Conservation (phyloP, 148 eudicot species). For the Chenopodium formosanum region DNA sequence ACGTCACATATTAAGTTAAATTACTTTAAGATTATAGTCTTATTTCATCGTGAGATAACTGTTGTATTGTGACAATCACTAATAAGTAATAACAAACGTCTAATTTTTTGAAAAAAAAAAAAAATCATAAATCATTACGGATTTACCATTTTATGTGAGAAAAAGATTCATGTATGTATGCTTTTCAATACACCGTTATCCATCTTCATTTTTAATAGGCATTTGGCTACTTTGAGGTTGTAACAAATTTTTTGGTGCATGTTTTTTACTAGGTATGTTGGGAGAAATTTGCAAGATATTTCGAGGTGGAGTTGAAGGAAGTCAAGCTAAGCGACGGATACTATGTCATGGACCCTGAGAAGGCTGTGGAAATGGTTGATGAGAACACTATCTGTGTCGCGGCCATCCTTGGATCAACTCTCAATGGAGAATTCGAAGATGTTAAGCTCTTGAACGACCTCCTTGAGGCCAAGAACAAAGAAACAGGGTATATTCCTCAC, state of each 20-base stretch:
- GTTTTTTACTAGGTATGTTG: constrained; percentile 54
- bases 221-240: neutral
- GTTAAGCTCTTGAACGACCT: constrained; percentile 59
- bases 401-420: constrained; percentile 66
- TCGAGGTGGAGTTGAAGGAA: constrained; percentile 73
- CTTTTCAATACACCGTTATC: too few relatives aligned
- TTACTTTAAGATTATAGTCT: too few relatives aligned
- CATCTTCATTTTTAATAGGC: too few relatives aligned
- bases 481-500: constrained; percentile 50
- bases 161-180: too few relatives aligned
- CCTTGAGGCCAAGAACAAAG: constrained; percentile 53
- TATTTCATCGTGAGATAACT: too few relatives aligned
- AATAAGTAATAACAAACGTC: too few relatives aligned
- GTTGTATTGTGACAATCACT: too few relatives aligned
- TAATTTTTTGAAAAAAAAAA: too few relatives aligned
- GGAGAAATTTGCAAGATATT: constrained; percentile 76
- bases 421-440: constrained; percentile 74
- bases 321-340: constrained; percentile 64
- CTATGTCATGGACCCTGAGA: constrained; percentile 70
- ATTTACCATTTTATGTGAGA: too few relatives aligned
- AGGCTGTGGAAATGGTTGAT: constrained; percentile 70
- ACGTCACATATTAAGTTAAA: too few relatives aligned
- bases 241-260: neutral
- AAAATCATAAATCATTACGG: too few relatives aligned
- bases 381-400: constrained; percentile 75